Base-by-base conservation (phyloP, 2,329 filamentous ascomycete species). In the Hymenoscyphus fructigenus region DNA sequence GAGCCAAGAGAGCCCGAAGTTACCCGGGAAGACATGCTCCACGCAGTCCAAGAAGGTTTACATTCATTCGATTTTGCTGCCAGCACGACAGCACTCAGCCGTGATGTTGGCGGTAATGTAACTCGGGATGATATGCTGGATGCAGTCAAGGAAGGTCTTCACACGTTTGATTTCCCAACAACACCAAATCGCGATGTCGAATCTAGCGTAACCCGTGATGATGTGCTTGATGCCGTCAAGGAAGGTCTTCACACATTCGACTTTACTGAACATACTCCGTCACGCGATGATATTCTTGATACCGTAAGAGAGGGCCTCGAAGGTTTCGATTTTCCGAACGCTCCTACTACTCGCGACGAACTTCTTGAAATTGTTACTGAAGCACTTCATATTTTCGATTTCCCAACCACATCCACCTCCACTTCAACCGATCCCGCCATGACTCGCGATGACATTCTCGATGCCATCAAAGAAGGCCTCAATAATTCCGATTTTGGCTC, bases 121-220 rank as follows among this genome's bases (percentile, higher is more conserved):
- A 59, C 57, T 17, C 57, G 57, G 5, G 20, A 75, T 87, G 93
- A 96, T 70, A 87, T 97, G n/a, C 83, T 96, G 5, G 85, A 88
- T 55, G 91, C 91, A 2, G 91, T 97, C 20, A 87, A 90, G 28
- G 91, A 96, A 76, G 94, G 91, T 66, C 81, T 97, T 3, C 91
- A 95, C 68, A 91, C 91, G 67, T 90, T 94, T 68, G 91, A 93
- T 72, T 90, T 90, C 68, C 87, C 88, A 1, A 83, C 85, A 1
- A 83, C 86, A 1, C 80, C 84, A 0, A 82, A 83, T 44, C 34
- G 91, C 96, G 73, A 91, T 95, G n/a, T 62, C 9, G 62, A 41
- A 10, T 56, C n/a, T 7, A 76, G 78, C 26, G 74, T 86, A 5
- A 84, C 82, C n/a, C 79, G 81, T 14, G 82, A 85, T 9, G 79